These are phyloP conservation scores for Dissophora globulifera DNA, from an alignment of 192 early-diverging fungal genomes.

Conservation along the genomic window DNA sequence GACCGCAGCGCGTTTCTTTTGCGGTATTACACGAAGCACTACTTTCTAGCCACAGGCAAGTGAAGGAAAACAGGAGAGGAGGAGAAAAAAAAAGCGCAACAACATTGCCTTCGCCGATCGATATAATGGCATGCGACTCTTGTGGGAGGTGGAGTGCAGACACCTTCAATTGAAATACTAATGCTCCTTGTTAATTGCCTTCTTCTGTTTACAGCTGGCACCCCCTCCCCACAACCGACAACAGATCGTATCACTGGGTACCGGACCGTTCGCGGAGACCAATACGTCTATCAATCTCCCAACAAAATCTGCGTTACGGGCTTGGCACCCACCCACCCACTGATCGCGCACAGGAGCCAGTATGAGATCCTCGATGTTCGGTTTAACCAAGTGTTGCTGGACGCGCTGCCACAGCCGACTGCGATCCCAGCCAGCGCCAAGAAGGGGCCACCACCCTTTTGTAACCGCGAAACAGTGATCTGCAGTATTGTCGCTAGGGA, in stretches of 20 bases:
- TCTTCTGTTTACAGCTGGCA: too few relatives aligned
- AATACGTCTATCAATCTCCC: conserved; percentile 49
- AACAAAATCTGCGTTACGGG: conserved; percentile 49
- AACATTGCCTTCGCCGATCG: too few relatives aligned
- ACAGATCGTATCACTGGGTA: conserved; percentile 35
- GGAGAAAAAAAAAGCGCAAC: too few relatives aligned
- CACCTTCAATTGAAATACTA: too few relatives aligned
- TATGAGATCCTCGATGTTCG: conserved; percentile 37
- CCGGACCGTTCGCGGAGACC: conserved; percentile 31
- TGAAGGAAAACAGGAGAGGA: too few relatives aligned
- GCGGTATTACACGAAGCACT: conserved; percentile 46
- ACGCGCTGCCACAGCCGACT: conserved; percentile 31
- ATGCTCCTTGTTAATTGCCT: too few relatives aligned
- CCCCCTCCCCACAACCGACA: too few relatives aligned
- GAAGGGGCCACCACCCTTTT: conserved; percentile 36
- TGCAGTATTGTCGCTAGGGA: conserved; percentile 42
- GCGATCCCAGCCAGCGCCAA: conserved; percentile 38
- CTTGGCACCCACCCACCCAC: conserved; percentile 38
- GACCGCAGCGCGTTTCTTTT: conserved; percentile 40
- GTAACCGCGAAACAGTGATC: conserved; percentile 37
- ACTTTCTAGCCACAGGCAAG: conserved; percentile 39
- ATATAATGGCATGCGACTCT: too few relatives aligned
- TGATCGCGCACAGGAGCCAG: conserved; percentile 21
- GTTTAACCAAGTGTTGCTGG: conserved; percentile 26
- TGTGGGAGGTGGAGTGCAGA: too few relatives aligned